Conservation (phyloP, 2,329 filamentous ascomycete genomes). For the Colletotrichum sp. region DNA sequence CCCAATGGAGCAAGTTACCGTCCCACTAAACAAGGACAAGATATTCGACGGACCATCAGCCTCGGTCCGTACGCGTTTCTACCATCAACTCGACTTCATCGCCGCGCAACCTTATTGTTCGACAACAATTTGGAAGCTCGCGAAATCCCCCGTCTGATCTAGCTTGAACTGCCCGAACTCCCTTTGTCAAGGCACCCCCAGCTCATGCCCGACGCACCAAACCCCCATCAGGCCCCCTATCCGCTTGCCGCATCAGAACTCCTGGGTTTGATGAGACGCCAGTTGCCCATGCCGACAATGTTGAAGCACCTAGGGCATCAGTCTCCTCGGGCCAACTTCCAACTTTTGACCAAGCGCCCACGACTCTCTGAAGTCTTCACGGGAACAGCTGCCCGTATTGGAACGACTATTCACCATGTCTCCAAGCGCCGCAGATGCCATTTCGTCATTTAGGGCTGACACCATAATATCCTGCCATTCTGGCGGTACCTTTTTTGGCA, state of each 20-base stretch:
- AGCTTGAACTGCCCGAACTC: neutral
- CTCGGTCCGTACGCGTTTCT: neutral
- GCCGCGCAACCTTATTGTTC: neutral
- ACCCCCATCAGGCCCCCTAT: no score
- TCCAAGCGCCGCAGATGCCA: neutral
- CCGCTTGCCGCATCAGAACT: neutral
- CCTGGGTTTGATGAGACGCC: neutral
- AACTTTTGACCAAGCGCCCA: neutral
- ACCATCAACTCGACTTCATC: neutral
- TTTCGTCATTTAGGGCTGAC: neutral
- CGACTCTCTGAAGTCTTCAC: neutral
- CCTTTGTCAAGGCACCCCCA: neutral
- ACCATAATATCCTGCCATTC: neutral
- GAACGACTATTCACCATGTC: neutral
- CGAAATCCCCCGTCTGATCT: neutral
- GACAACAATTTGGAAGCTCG: neutral
- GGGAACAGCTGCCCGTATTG: neutral
- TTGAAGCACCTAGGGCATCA: neutral
- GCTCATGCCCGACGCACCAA: neutral
- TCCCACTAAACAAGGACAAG: neutral
- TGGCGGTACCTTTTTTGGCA: neutral
- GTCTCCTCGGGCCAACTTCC: neutral
- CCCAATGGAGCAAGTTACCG: neutral
- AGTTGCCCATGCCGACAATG: neutral
- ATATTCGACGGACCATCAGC: neutral